Evolutionary conservation across 129 eudicot species (phyloP).

Genomic region (Oenanthe sinensis): DNA sequence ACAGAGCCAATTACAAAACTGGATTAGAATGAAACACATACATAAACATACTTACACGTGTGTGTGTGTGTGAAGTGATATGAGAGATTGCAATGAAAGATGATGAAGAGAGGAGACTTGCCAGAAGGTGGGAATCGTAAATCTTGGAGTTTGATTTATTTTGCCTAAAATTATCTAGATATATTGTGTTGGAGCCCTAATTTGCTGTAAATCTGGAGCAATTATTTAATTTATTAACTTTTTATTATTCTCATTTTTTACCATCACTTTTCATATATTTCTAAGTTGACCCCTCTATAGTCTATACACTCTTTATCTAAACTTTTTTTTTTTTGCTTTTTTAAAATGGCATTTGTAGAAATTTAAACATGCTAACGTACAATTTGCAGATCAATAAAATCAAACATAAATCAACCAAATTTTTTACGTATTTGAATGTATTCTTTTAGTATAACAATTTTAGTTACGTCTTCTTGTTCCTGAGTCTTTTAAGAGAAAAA

Average conservation of each 20-base stretch:
- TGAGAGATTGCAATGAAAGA: not conserved
- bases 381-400: no score
- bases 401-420: no score
- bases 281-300: not conserved
- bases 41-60: not conserved
- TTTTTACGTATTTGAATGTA: no score
- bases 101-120: not conserved
- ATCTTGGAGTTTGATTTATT: not conserved
- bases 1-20: not conserved
- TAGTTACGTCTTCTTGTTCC: no score
- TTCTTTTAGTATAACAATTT: no score
- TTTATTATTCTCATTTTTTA: not conserved
- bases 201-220: not conserved
- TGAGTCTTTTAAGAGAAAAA: no score
- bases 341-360: no score
- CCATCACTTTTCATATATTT: not conserved
- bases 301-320: not conserved
- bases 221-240: not conserved
- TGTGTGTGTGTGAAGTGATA: not conserved
- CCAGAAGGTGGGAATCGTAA: not conserved
- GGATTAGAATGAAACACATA: not conserved
- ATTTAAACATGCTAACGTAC: no score
- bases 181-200: conserved; percentile 1
- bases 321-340: no score
- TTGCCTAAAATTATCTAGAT: not conserved